Conservation (phyloP, 2,329 filamentous ascomycete genomes). For the Fusarium pseudonygamai region DNA sequence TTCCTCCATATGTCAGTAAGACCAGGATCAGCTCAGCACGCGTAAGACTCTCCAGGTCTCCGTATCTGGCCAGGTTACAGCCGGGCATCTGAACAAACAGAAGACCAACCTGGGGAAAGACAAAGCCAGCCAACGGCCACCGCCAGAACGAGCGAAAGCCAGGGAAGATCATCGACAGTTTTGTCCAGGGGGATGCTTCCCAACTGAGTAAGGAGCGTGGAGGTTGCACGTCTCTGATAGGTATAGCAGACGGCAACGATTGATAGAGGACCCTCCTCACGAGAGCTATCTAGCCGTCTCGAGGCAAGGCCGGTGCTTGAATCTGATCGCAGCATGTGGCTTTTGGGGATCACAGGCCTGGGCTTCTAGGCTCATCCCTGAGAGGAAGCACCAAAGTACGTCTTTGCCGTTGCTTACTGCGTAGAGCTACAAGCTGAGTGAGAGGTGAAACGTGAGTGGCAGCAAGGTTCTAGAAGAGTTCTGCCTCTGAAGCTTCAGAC, state of each 20-base stretch:
- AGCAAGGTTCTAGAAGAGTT: constrained; percentile 33
- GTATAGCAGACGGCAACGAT: constrained; percentile 38
- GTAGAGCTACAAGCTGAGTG: constrained; percentile 6
- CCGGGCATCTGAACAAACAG: constrained; percentile 22
- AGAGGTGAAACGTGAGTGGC: background rate
- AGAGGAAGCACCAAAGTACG: constrained; percentile 10
- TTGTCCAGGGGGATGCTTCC: constrained; percentile 24
- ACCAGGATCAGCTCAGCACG: constrained; percentile 11
- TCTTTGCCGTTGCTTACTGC: background rate
- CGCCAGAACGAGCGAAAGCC: constrained; percentile 31
- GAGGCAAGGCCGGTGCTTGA: constrained; percentile 35
- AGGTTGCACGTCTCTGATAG: constrained; percentile 27
- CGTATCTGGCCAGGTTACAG: constrained; percentile 20
- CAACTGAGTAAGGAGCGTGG: constrained; percentile 16
- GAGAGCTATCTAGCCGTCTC: constrained; percentile 31
- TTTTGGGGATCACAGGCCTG: constrained; percentile 42
- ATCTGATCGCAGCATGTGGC: constrained; percentile 44
- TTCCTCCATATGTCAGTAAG: constrained; percentile 6
- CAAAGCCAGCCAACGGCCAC: constrained; percentile 14
- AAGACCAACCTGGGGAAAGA: constrained; percentile 23
- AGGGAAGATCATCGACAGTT: constrained; percentile 32
- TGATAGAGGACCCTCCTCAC: constrained; percentile 30
- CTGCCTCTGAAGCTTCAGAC: constrained; percentile 17
- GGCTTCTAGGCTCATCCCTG: constrained; percentile 37
- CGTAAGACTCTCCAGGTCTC: constrained; percentile 15